Base-by-base conservation (phyloP, 176 grass and related monocot species). In the Secale cereale region DNA sequence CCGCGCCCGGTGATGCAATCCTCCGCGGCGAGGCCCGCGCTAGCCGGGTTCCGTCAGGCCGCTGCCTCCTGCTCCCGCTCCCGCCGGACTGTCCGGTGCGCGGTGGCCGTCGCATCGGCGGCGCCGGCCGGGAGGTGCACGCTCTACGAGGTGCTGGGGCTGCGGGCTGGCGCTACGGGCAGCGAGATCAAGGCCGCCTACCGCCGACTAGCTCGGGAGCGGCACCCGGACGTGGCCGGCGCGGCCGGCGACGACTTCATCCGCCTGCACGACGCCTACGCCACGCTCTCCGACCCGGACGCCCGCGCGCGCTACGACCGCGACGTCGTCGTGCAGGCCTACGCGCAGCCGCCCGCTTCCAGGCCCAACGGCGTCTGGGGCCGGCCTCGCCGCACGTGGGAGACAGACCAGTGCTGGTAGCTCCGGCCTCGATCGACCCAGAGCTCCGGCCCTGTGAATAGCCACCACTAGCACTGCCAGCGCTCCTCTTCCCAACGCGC, bases 151-250 rank as follows among this genome's bases (percentile, higher is more conserved):
- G 89, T 76, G n/a, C 81, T 91, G 1, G 89, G 81, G 12, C 68
- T 91, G 7, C 89, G 76, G 3, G 89, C 85, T 76, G 89, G 89
- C 81, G 90, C 90, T 1, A 89, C 83, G 52, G 50, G 27, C 16
- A 31, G 82, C 20, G 95, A 97, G 81, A 94, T 97, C 83, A 97
- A 92, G 86, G 88, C 92, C 2, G 90, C 95, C 0, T 97, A 97
- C 86, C 74, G 95, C 1, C 92, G 86, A 3, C 81, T 97, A 9
- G 94, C 88, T 43, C 86, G 83, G 59, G 83, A 89, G 86, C 72
- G 65, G 12, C 90, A 92, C 75, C 90, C 90, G 2, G 90, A 92
- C 90, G 90, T 83, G 60, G 86, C 78, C 36, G 65, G 78, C 56
- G 70, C 20, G 45, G 56, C 45, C 4, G 86, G 78, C 56, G 67